Conservation (phyloP, 352 stramenopile species). For the Elongisporangium anandrum region DNA sequence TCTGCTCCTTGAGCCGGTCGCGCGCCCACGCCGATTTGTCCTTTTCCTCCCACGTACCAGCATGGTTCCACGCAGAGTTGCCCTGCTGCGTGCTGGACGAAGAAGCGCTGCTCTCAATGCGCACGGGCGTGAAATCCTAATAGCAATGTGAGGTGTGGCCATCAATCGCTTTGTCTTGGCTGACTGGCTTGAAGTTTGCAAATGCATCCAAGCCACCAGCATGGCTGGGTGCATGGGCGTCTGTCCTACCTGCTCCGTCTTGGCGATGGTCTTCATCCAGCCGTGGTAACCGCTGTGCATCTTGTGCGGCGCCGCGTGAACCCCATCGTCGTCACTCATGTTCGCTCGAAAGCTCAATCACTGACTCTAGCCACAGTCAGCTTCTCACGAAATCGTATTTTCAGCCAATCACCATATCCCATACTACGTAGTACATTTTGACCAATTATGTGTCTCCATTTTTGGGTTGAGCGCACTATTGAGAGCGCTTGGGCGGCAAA, state of each 20-base stretch:
- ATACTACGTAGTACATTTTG: not conserved
- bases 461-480: not conserved
- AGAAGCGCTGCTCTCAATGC: conserved; percentile 39
- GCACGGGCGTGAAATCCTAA: conserved; percentile 75
- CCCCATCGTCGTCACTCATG: conserved; percentile 60
- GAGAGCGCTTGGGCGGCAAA: not conserved
- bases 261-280: conserved; percentile 86
- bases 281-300: conserved; percentile 82
- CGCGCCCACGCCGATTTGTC: conserved; percentile 81
- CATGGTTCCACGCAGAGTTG: conserved; percentile 78
- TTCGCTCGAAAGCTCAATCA: not conserved
- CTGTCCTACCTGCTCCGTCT: conserved; percentile 57
- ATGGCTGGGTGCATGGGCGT: not conserved
- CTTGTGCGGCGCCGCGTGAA: conserved; percentile 50
- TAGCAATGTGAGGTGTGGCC: conserved; percentile 1
- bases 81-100: conserved; percentile 11
- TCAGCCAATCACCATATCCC: conserved; percentile 2
- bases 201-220: not conserved
- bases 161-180: not conserved
- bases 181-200: not conserved
- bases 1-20: conserved; percentile 65
- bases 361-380: not conserved
- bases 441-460: too few relatives aligned
- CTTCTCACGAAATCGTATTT: not conserved
- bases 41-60: conserved; percentile 78